Percentiles rank a stretch among this genome's conserved stretches.
Conservation (phyloP, 345 rosid genomes). For the Aurinia saxatilis region DNA sequence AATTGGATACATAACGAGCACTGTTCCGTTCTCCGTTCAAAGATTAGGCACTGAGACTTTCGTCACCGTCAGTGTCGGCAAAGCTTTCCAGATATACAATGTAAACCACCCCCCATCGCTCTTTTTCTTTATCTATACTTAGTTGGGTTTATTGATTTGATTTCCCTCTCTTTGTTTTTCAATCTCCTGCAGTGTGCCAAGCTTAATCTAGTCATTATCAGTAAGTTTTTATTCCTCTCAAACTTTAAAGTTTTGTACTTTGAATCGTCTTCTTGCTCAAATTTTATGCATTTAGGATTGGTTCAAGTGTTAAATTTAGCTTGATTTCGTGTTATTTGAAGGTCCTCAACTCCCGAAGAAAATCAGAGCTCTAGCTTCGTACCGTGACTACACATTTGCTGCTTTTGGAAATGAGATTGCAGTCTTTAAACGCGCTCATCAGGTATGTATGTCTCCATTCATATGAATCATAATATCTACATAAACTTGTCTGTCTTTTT, state of each 20-base stretch:
- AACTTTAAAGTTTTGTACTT: not conserved
- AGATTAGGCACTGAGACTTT: constrained; percentile 87
- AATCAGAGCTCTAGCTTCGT: constrained; percentile 83
- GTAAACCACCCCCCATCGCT: too few relatives aligned
- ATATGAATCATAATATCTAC: too few relatives aligned
- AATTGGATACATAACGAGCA: constrained; percentile 77
- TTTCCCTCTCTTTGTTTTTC: not conserved
- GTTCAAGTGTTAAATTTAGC: not conserved
- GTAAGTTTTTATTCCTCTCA: constrained; percentile 28
- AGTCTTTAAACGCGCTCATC: constrained; percentile 74
- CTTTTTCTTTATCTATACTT: not conserved
- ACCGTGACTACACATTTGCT: constrained; percentile 78
- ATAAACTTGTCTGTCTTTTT: not conserved
- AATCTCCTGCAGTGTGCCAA: constrained; percentile 63
- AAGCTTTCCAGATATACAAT: constrained; percentile 88
- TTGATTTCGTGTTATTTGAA: constrained; percentile 18
- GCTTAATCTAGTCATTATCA: constrained; percentile 68
- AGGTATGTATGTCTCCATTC: constrained; percentile 51
- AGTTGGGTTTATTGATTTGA: not conserved
- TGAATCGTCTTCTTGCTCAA: not conserved
- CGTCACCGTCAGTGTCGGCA: constrained; percentile 84
- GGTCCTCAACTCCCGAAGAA: constrained; percentile 87
- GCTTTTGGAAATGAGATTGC: constrained; percentile 71
- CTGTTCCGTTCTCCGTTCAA: constrained; percentile 81
- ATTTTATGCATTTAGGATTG: not conserved